Conservation (phyloP, 495 filamentous ascomycete genomes). For the Neurospora discreta region DNA sequence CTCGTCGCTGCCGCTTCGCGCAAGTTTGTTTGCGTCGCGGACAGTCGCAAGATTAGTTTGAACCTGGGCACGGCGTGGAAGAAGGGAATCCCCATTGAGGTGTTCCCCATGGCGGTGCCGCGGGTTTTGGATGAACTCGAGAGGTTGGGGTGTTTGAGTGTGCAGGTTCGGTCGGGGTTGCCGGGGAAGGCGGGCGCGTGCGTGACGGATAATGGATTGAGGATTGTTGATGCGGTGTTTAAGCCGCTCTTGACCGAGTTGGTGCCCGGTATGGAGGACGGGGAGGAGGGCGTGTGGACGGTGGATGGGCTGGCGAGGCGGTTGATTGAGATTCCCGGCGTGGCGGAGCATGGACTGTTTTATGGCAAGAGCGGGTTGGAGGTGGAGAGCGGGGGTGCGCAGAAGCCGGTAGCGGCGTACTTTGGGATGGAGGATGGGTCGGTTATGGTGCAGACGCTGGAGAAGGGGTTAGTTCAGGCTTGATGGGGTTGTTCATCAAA, state of each 20-base stretch:
- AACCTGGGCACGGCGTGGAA: slow-evolving; percentile 63
- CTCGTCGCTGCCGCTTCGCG: slow-evolving; percentile 74
- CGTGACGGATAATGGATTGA: slow-evolving; percentile 89
- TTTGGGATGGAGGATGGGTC: slow-evolving; percentile 72
- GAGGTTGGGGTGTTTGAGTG: slow-evolving; percentile 56
- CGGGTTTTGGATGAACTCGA: slow-evolving; percentile 57
- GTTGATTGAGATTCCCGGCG: slow-evolving; percentile 72
- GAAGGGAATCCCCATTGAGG: slow-evolving; percentile 80
- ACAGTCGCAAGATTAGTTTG: slow-evolving; percentile 71
- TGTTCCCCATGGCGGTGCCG: slow-evolving; percentile 68
- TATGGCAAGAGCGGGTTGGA: slow-evolving; percentile 62
- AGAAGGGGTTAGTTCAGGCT: neutral
- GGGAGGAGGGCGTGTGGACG: slow-evolving; percentile 56
- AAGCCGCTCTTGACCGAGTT: slow-evolving; percentile 49
- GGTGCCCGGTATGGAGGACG: slow-evolving; percentile 22
- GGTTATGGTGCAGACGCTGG: slow-evolving; percentile 29
- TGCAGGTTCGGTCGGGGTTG: slow-evolving; percentile 55
- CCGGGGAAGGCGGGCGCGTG: slow-evolving; percentile 66
- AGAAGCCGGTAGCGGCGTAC: slow-evolving; percentile 87
- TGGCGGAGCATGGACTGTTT: slow-evolving; percentile 89
- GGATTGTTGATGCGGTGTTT: slow-evolving; percentile 89
- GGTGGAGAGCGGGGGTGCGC: slow-evolving; percentile 51
- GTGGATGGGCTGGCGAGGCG: slow-evolving; percentile 53
- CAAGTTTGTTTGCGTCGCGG: slow-evolving; percentile 90
- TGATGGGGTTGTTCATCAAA: no score